Evolutionary conservation across 106 monocot genomes (phyloP), one percentile per base, ranked within the genome.

Genomic region (Triglochin maritima): DNA sequence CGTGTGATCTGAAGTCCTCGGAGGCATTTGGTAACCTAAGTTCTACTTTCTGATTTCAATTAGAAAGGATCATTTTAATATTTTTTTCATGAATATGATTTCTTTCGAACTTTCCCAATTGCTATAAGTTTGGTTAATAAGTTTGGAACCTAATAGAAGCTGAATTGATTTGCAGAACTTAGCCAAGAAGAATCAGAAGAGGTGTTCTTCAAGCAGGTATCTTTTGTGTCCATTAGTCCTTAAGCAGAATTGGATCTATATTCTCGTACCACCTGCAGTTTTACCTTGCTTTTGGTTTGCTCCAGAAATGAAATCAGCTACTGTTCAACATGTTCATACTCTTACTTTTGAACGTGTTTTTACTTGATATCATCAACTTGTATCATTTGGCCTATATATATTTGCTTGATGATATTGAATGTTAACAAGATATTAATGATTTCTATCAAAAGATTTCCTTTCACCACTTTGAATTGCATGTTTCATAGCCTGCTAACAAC

Each of bases 121-220:
- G 13, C 12, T 69, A 42, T 51, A 69, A 69, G 29, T 9, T 49
- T 62, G 43, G 45, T 62, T 62, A 9, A 11, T 12, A 12, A 29
- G n/a, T 46, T 62, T 46, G 9, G 5, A 45, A 29, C 46, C 29
- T 46, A 12, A 62, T 46, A 11, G 29, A 41, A 59, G 14, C 6
- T 53, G 50, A 14, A 53, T 59, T 55, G 16, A 44, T 49, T 76
- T 75, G 72, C 78, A 92, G 91, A 92, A 51, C 67, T 92, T 60
- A 87, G 62, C 72, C 73, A 74, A 17, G 91, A 87, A 67, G 91
- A 92, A 71, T 62, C 77, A 44, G 85, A 92, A 73, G 91, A 92
- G 82, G 82, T 92, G 46, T 49, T 72, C 15, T 92, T 92, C 76
- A 92, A 92, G 70, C 87, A 92, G 84, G 90, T 90, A 7, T 52